Percentiles rank a stretch among this genome's conserved stretches.
phyloP scores from a whole-genome alignment of 371 early-diverging fungal species.

The Vairimorpha necatrix region DNA sequence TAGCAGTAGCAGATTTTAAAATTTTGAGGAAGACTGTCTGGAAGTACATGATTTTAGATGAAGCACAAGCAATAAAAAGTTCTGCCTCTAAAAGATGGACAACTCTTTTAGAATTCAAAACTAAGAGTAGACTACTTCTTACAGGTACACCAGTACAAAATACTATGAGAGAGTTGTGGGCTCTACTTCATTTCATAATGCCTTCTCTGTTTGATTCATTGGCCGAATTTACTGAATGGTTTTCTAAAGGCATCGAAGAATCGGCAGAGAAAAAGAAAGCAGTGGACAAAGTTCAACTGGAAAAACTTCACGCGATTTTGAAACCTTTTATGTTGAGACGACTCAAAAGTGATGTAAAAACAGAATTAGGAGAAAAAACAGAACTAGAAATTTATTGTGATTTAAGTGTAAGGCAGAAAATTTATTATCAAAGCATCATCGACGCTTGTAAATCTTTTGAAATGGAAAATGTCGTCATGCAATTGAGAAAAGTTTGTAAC shows the following conservation, averaged over 20 bases:
- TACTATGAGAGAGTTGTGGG: conserved; percentile 85
- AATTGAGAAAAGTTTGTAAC: conserved; percentile 91
- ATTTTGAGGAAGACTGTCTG: conserved; percentile 81
- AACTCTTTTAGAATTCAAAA: conserved; percentile 77
- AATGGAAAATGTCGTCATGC: conserved; percentile 87
- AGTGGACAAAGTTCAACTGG: conserved; percentile 77
- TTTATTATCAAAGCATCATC: conserved; percentile 60
- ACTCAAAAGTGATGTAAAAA: conserved; percentile 86
- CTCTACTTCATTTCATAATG: conserved; percentile 92
- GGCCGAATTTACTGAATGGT: conserved; percentile 86
- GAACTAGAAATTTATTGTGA: conserved; percentile 76
- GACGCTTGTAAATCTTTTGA: conserved; percentile 26
- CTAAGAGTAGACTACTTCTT: conserved; percentile 79
- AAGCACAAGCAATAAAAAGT: conserved; percentile 92
- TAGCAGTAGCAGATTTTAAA: conserved; percentile 76
- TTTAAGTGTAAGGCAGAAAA: conserved; percentile 74
- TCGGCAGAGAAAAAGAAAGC: conserved; percentile 70
- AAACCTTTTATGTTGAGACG: conserved; percentile 96
- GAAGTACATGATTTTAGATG: conserved; percentile 95
- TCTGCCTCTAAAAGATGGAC: conserved; percentile 81
- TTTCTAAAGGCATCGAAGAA: conserved; percentile 80
- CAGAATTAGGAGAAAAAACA: conserved; percentile 75
- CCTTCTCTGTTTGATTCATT: conserved; percentile 88
- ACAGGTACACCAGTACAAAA: conserved; percentile 96
- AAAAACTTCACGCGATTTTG: conserved; percentile 83